Percentiles rank a stretch among this genome's conserved stretches.
Conservation (phyloP, 257 asterid species). For the Solanum lycopersicoides region DNA sequence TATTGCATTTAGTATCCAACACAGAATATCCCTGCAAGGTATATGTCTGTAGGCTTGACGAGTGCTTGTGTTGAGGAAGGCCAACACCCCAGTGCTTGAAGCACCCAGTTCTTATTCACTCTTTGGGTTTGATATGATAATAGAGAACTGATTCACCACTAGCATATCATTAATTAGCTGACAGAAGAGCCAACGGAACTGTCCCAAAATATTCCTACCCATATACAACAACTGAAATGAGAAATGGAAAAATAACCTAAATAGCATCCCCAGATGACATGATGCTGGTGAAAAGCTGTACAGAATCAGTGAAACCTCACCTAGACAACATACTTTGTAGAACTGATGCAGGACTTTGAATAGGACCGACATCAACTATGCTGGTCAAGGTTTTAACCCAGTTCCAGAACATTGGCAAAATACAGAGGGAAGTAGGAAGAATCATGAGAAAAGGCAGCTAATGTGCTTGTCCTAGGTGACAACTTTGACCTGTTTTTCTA, state of each 20-base stretch:
- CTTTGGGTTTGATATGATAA: neutral
- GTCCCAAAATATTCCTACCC: neutral
- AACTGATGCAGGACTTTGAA: neutral
- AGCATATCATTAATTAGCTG: neutral
- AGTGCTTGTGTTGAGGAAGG: neutral
- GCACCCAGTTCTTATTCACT: neutral
- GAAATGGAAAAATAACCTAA: neutral
- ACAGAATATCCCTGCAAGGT: neutral
- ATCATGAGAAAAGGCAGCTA: neutral
- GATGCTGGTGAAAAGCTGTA: neutral
- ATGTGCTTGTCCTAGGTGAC: neutral
- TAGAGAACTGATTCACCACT: neutral
- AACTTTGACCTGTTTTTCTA: neutral
- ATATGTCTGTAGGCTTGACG: neutral
- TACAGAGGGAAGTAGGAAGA: neutral
- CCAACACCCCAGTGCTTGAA: neutral
- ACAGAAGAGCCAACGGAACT: neutral
- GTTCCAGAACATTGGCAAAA: neutral
- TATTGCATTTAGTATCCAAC: neutral
- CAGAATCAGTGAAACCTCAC: neutral
- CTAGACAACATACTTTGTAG: neutral
- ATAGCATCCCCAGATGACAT: neutral
- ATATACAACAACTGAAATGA: neutral
- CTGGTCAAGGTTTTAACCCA: neutral
- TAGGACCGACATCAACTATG: neutral